Conservation (phyloP, 352 stramenopile species). For the Globisporangium iwayamae region DNA sequence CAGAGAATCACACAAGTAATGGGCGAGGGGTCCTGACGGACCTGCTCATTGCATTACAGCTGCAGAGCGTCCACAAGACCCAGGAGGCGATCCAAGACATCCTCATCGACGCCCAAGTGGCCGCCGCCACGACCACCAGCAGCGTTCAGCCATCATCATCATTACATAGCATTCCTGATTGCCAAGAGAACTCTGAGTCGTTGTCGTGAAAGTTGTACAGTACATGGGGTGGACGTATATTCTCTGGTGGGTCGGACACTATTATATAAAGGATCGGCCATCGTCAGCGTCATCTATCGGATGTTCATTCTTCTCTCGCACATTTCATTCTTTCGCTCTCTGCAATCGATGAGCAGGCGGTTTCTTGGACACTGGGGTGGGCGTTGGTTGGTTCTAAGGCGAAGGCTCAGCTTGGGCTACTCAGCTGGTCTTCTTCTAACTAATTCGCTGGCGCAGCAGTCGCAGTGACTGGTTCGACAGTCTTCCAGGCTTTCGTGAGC, state of each 20-base stretch:
- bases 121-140: neutral
- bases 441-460: neutral
- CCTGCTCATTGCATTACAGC: constrained; percentile 12
- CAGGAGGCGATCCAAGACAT: constrained; percentile 12
- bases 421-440: constrained; percentile 8
- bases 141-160: neutral
- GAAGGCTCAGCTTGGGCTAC: constrained; percentile 1
- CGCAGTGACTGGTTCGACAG: neutral
- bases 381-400: neutral
- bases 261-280: constrained; percentile 8
- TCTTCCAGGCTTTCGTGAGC: constrained; percentile 15
- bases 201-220: neutral
- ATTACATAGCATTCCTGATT: neutral
- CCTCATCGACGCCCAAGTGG: neutral
- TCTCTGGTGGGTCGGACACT: neutral
- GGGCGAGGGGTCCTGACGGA: neutral
- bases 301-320: neutral
- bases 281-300: neutral
- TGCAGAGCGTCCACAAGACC: constrained; percentile 3
- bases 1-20: neutral
- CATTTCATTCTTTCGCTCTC: neutral
- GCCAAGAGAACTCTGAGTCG: neutral
- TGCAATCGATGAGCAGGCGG: neutral
- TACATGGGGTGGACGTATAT: neutral
- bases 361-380: neutral